phyloP scores from a whole-genome alignment of 2,329 filamentous ascomycete species.

The Venturia aucupariae region DNA sequence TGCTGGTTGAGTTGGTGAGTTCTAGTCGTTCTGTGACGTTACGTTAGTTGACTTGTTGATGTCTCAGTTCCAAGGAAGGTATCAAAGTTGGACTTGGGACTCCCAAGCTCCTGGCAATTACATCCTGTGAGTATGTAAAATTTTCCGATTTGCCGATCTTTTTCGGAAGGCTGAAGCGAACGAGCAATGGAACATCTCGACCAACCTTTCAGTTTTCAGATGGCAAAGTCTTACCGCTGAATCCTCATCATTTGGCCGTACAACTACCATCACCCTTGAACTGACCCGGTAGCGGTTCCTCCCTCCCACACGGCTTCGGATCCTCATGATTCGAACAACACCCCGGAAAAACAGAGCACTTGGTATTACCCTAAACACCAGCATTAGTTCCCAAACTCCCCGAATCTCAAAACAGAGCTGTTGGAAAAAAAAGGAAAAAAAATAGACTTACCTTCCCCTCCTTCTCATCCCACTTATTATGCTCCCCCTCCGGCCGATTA shows the following conservation, averaged over 20 bases:
- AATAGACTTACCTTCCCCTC: background rate
- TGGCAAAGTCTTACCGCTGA: background rate
- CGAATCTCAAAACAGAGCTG: background rate
- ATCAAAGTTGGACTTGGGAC: no score
- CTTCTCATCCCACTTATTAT: slow-evolving; percentile 5
- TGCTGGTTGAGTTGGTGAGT: no score
- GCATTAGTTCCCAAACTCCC: background rate
- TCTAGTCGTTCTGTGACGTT: background rate
- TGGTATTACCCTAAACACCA: background rate
- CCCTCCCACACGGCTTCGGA: background rate
- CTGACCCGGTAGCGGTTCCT: background rate
- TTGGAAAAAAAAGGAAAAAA: background rate
- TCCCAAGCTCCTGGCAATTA: no score
- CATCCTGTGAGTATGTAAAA: no score
- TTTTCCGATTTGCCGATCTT: no score
- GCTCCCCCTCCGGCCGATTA: slow-evolving; percentile 2
- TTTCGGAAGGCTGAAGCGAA: no score
- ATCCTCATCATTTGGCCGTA: background rate
- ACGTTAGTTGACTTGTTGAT: background rate
- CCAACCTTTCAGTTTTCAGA: background rate
- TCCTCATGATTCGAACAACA: slow-evolving; percentile 7
- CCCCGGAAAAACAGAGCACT: slow-evolving; percentile 5
- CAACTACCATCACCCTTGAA: slow-evolving; percentile 1
- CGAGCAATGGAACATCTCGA: background rate
- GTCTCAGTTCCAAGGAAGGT: no score